A percentile compares a stretch with the other conserved stretches of the same genome.
Conservation (phyloP, 306 rosid genomes). For the Sechiopsis laciniata region DNA sequence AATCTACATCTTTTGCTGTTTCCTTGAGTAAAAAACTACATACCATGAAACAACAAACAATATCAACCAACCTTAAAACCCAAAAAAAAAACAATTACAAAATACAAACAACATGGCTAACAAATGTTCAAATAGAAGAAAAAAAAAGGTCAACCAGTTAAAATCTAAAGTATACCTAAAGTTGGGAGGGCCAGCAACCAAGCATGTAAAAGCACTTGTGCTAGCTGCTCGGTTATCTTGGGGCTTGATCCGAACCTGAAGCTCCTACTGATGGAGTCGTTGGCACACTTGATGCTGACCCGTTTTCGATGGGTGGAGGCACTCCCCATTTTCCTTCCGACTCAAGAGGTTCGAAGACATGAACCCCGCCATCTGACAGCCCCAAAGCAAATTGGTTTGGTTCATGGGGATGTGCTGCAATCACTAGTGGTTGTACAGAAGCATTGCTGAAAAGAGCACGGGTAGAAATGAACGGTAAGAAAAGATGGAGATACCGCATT, state of each 20-base stretch:
- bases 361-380: slow-evolving; percentile 86
- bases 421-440: slow-evolving; percentile 65
- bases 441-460: slow-evolving; percentile 39
- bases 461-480: background rate
- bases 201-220: slow-evolving; percentile 70
- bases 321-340: slow-evolving; percentile 93
- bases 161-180: slow-evolving; percentile 33
- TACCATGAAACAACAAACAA: too few relatives aligned
- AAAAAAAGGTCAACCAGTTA: slow-evolving; percentile 11
- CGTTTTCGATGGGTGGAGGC: slow-evolving; percentile 74
- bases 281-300: slow-evolving; percentile 61
- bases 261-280: slow-evolving; percentile 62
- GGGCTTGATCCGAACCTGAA: slow-evolving; percentile 72
- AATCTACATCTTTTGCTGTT: too few relatives aligned
- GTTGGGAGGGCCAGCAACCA: slow-evolving; percentile 47
- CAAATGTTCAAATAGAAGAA: background rate
- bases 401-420: slow-evolving; percentile 94
- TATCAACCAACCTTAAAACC: too few relatives aligned
- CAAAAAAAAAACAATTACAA: too few relatives aligned
- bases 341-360: slow-evolving; percentile 87
- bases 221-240: slow-evolving; percentile 53
- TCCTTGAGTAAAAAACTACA: too few relatives aligned
- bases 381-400: slow-evolving; percentile 88
- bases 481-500: background rate
- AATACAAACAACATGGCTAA: background rate